phyloP scores from a whole-genome alignment of 176 grass and related monocot species.

The Pontederia paniculata region DNA sequence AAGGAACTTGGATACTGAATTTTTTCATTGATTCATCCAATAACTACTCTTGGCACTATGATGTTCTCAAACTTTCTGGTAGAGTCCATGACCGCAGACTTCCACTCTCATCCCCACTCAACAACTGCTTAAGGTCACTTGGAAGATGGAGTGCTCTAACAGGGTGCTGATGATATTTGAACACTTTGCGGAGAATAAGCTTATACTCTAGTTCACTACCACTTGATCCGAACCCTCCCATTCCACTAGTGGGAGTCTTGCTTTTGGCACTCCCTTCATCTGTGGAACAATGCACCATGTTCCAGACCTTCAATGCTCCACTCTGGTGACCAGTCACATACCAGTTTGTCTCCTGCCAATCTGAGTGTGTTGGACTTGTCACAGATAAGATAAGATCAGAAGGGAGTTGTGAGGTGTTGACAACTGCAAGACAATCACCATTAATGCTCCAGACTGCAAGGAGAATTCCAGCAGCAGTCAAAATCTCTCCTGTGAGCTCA shows the following conservation, averaged over 20 bases:
- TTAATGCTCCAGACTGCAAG: slow-evolving; percentile 90
- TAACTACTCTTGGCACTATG: slow-evolving; percentile 8
- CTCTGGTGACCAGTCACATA: slow-evolving; percentile 94
- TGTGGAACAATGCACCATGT: slow-evolving; percentile 81
- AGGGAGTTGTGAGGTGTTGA: slow-evolving; percentile 96
- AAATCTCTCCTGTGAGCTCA: slow-evolving; percentile 69
- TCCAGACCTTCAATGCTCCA: slow-evolving; percentile 94
- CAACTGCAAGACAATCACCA: slow-evolving; percentile 82
- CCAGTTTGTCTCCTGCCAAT: slow-evolving; percentile 94
- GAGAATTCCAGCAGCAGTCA: slow-evolving; percentile 83
- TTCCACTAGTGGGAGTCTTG: slow-evolving; percentile 31
- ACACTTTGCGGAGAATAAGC: slow-evolving; percentile 80
- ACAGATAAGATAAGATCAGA: slow-evolving; percentile 98
- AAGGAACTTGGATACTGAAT: background rate
- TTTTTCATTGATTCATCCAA: background rate
- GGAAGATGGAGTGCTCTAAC: slow-evolving; percentile 87
- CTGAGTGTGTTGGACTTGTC: slow-evolving; percentile 51
- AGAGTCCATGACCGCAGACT: slow-evolving; percentile 78
- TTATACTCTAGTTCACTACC: slow-evolving; percentile 60
- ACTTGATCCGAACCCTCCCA: slow-evolving; percentile 40
- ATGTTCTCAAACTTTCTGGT: slow-evolving; percentile 71
- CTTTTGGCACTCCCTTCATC: slow-evolving; percentile 46
- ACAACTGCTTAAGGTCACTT: slow-evolving; percentile 71
- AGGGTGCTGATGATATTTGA: slow-evolving; percentile 82
- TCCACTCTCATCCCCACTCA: slow-evolving; percentile 68